These are phyloP conservation scores for Claviceps quebecensis DNA, from an alignment of 2,329 filamentous ascomycete species.

Conservation along the genomic window DNA sequence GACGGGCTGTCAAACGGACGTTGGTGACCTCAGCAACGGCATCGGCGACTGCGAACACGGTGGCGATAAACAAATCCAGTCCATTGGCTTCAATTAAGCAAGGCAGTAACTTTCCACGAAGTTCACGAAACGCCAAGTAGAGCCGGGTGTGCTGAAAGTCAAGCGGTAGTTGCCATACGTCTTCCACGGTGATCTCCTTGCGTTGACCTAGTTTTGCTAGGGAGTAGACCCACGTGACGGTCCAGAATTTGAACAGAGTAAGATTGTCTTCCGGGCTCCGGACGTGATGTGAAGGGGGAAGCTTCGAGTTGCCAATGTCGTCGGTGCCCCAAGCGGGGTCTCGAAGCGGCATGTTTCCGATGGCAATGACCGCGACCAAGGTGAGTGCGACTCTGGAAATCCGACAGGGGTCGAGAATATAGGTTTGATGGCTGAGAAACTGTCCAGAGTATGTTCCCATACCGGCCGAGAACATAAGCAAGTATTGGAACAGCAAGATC, in stretches of 20 bases:
- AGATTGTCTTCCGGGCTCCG: conserved; percentile 68
- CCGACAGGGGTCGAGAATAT: conserved; percentile 11
- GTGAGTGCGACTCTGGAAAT: conserved; percentile 12
- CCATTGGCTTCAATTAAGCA: conserved; percentile 64
- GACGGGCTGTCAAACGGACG: conserved; percentile 22
- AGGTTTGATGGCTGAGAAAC: conserved; percentile 14
- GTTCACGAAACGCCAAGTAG: conserved; percentile 58
- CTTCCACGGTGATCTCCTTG: conserved; percentile 57
- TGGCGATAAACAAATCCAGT: conserved; percentile 59
- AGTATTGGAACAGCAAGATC: conserved; percentile 25
- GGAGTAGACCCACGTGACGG: conserved; percentile 68
- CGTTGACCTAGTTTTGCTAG: conserved; percentile 51
- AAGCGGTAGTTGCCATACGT: conserved; percentile 68
- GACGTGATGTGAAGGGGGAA: conserved; percentile 23
- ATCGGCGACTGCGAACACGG: conserved; percentile 44
- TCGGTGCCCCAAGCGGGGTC: conserved; percentile 19
- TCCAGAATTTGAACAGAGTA: conserved; percentile 71
- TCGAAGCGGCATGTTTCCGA: conserved; percentile 24
- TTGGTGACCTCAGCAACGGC: conserved; percentile 23
- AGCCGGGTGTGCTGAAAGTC: conserved; percentile 71
- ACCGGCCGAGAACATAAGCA: conserved; percentile 19
- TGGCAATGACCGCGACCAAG: conserved; percentile 15
- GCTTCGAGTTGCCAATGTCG: conserved; percentile 17
- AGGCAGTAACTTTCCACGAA: conserved; percentile 57
- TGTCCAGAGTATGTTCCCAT: conserved; percentile 17